Evolutionary conservation across 257 asterid genomes (phyloP).

Genomic region (Cordia subcordata): DNA sequence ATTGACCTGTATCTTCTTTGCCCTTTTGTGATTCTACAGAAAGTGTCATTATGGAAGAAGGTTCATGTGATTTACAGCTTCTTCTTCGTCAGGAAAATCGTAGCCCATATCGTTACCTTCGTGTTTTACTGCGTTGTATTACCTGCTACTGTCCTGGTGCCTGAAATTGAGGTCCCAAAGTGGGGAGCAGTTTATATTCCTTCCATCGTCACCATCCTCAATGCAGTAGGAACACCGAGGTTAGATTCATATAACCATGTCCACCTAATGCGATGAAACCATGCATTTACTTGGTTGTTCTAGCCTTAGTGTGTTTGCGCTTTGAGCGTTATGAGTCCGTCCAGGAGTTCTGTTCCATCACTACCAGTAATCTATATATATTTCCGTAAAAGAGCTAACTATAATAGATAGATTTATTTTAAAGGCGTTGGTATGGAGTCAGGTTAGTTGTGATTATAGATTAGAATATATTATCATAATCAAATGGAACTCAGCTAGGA

Average conservation of each 20-base stretch:
- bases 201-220: slow-evolving; percentile 48
- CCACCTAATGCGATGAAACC: no score
- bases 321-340: background rate
- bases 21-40: slow-evolving; percentile 30
- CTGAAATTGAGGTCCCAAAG: slow-evolving; percentile 61
- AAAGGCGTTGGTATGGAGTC: no score
- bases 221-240: slow-evolving; percentile 69
- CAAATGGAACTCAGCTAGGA: background rate
- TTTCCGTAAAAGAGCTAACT: no score
- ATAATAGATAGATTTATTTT: no score
- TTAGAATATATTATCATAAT: no score
- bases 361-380: no score
- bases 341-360: no score
- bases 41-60: slow-evolving; percentile 55
- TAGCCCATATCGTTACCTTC: slow-evolving; percentile 63
- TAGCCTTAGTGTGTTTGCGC: background rate
- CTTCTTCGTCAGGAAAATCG: slow-evolving; percentile 67
- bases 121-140: slow-evolving; percentile 60
- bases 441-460: no score
- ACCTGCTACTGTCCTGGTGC: slow-evolving; percentile 57
- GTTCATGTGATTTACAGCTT: slow-evolving; percentile 64
- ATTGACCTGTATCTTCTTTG: background rate
- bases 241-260: slow-evolving; percentile 10
- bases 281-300: no score
- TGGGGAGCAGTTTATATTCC: slow-evolving; percentile 62